Base-by-base conservation (phyloP, 371 early-diverging fungal genomes). In the Saksenaea oblongispora region DNA sequence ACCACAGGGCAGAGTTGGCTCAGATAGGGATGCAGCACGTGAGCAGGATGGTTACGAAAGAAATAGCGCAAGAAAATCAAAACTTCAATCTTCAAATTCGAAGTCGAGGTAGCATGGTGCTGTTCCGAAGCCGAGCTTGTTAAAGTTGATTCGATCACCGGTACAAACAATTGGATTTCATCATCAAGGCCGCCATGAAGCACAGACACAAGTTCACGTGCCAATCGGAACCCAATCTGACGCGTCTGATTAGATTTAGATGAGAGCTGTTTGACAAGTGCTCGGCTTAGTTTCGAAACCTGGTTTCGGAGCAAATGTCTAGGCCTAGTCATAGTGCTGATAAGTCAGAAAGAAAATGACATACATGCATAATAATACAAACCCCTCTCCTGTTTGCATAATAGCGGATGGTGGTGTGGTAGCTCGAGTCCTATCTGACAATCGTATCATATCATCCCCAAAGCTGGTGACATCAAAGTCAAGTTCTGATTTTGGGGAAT, bases 11-110 rank as follows among this genome's bases (percentile, higher is more conserved):
- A 88, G 5, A 95, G 70, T 18, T 78, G 65, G 34, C 60, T 69
- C 14, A 92, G 70, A 67, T 86, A 75, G 15, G 72, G 65, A 36
- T 87, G 80, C 67, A 93, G 85, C 1, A 81, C 76, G 0, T 82
- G 71, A 0, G 92, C 72, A 9, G 73, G 35, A 69, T 92, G 94
- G 2, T 75, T 76, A 17, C 75, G 77, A 71, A 94, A 85, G 18
- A 91, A 78, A 34, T 84, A 75, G 17, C 90, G 85, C 34, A 95
- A 71, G 74, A 93, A 93, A 10, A 80, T 80, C 26, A 94, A 83
- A 5, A 88, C 85, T 67, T 94, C 94, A 59, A 94, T 91, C 79
- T 93, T 93, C 42, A 94, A 74, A 67, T 92, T 92, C 18, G 94
- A 88, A 70, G 89, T 89, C 56, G 91, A 90, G 24, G 82, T 79